Evolutionary conservation across 2,329 filamentous ascomycete genomes (phyloP), one percentile per base, ranked within the genome.

Genomic region (Ascocoryne sarcoides): DNA sequence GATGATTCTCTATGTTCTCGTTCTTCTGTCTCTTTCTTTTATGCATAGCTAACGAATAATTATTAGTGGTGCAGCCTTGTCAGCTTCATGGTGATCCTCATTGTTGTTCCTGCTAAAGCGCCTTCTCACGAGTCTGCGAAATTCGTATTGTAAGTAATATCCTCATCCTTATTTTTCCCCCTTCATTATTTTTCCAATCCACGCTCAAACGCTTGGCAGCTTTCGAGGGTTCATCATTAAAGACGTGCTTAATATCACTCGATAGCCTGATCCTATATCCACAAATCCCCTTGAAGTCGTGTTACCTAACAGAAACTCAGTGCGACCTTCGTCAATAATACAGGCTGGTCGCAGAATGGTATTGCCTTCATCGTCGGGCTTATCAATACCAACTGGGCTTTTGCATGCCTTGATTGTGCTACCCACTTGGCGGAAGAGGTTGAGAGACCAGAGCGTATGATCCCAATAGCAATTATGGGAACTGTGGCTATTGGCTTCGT

Each of bases 381-480:
- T 67, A 62, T 79, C 12, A 85, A 85, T 51, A 81, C 79, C 9
- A 80, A 80, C 3, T 85, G 76, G 55, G 73, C 75, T 32, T 73
- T 84, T 9, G 82, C 79, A 5, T 74, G 75, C 1, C 74, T 78
- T 0, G 81, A 85, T 53, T 74, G 76, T 35, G 73, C 76, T 1
- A 74, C 73, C 1, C 80, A 83, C 54, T 57, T 82, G 30, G 73
- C 76, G 0, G 79, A 84, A 56, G 79, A 83, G 56, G 79, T 82
- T 30, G 76, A 67, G 0, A 53, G 63, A 31, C 69, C 70, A 0
- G 60, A 62, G 36, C 59, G 62, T 17, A 76, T 76, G 45, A 64
- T 77, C 1, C 76, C 76, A 10, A 66, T 71, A 8, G 69, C 65
- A 3, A 67, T 76, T 12, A 62, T 64, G 2, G 63, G 74, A 3